A percentile compares a stretch with the other conserved stretches of the same genome.
Conservation (phyloP, 2,329 filamentous ascomycete genomes). For the Alternaria dauci region DNA sequence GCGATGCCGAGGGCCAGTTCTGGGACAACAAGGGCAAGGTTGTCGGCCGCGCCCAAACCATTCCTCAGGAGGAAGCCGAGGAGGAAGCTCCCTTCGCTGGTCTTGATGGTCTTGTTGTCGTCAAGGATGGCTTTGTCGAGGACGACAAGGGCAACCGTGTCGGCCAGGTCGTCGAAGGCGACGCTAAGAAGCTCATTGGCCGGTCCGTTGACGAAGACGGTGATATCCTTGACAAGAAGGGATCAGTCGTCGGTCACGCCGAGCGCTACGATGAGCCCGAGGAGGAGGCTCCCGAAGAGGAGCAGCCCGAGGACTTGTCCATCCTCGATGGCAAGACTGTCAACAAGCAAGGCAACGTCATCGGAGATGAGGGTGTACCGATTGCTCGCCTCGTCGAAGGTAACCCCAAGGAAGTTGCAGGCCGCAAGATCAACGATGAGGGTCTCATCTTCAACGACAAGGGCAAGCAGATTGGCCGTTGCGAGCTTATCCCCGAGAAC, state of each 20-base stretch:
- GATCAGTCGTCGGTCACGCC: slow-evolving; percentile 61
- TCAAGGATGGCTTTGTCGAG: slow-evolving; percentile 60
- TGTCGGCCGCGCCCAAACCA: slow-evolving; percentile 60
- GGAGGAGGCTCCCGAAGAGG: slow-evolving; percentile 57
- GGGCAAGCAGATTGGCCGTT: slow-evolving; percentile 73
- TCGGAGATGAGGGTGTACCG: slow-evolving; percentile 60
- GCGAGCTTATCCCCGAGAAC: slow-evolving; percentile 72
- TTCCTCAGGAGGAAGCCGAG: slow-evolving; percentile 56
- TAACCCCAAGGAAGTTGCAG: slow-evolving; percentile 68
- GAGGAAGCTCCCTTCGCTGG: slow-evolving; percentile 61
- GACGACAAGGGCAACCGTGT: slow-evolving; percentile 61
- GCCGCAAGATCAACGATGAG: slow-evolving; percentile 75
- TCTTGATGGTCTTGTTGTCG: slow-evolving; percentile 59
- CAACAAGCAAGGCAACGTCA: slow-evolving; percentile 62
- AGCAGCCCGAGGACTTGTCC: slow-evolving; percentile 56
- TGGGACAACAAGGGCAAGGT: slow-evolving; percentile 64
- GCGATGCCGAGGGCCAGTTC: slow-evolving; percentile 60
- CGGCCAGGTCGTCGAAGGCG: slow-evolving; percentile 59
- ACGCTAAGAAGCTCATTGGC: slow-evolving; percentile 61
- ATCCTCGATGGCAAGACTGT: slow-evolving; percentile 57
- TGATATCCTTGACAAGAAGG: slow-evolving; percentile 63
- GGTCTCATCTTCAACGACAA: slow-evolving; percentile 76
- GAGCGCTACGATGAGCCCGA: slow-evolving; percentile 72
- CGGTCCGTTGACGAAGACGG: slow-evolving; percentile 62
- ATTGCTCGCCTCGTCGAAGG: slow-evolving; percentile 73